These are phyloP conservation scores for Kurtzmaniella natalensis DNA, from an alignment of 1,139 yeast species.

Conservation along the genomic window DNA sequence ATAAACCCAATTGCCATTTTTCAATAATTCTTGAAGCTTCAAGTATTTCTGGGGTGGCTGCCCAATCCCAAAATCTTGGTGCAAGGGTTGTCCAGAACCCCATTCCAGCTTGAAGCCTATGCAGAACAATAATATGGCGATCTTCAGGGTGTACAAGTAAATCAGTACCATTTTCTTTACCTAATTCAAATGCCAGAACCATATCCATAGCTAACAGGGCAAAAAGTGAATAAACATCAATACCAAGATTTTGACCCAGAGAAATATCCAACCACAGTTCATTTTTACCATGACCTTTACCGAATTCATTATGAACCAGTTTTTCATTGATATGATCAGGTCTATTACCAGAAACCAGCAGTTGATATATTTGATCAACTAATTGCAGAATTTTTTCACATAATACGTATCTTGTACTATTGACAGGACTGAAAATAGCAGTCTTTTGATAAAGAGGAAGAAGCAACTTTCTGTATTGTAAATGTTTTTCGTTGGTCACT, in stretches of 20 bases:
- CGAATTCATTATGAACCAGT: conserved; percentile 29
- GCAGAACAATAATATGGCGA: conserved; percentile 41
- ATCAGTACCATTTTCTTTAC: conserved; percentile 41
- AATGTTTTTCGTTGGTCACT: conserved; percentile 45
- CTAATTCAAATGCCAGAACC: conserved; percentile 59
- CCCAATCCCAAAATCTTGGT: conserved; percentile 52
- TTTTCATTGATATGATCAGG: conserved; percentile 35
- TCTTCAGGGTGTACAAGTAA: conserved; percentile 35
- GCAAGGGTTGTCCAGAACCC: conserved; percentile 66
- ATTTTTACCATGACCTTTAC: conserved; percentile 27
- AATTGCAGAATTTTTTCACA: conserved; percentile 23
- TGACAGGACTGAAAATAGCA: conserved; percentile 28
- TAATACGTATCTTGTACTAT: conserved; percentile 23
- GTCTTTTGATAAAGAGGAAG: conserved; percentile 49
- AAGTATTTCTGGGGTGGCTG: conserved; percentile 38
- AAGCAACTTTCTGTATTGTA: conserved; percentile 45
- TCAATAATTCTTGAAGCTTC: conserved; percentile 38
- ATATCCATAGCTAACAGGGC: conserved; percentile 73
- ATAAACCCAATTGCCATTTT: conserved; percentile 48
- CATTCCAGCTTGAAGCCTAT: conserved; percentile 56
- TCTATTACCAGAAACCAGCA: conserved; percentile 28
- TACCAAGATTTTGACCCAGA: conserved; percentile 23
- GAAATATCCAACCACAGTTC: conserved; percentile 28
- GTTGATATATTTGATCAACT: conserved; percentile 20
- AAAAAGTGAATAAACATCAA: conserved; percentile 60